Evolutionary conservation across 768 basidiomycete genomes (phyloP).

Genomic region (Calocybe gangraenosa): DNA sequence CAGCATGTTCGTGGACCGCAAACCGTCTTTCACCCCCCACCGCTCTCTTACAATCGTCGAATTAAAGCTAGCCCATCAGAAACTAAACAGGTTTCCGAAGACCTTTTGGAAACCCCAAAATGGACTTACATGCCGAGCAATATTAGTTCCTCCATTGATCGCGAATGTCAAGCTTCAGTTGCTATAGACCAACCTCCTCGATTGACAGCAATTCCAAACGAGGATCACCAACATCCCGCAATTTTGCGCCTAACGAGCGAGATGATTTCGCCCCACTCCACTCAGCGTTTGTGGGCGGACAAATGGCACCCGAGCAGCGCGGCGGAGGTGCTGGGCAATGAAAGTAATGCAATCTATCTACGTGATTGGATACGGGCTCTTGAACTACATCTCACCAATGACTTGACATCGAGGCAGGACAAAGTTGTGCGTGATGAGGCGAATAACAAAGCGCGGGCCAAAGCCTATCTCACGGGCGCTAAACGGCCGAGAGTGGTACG

Average conservation of each 20-base stretch:
- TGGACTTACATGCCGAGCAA: neutral
- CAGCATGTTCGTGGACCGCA: constrained; percentile 67
- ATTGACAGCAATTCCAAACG: constrained; percentile 24
- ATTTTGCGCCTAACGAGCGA: constrained; percentile 33
- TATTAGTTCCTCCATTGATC: neutral
- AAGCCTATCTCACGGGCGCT: constrained; percentile 27
- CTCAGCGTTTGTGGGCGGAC: constrained; percentile 60
- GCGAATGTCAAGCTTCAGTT: neutral
- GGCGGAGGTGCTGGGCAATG: constrained; percentile 76
- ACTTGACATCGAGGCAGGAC: constrained; percentile 3
- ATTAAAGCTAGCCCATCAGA: neutral
- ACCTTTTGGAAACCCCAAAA: neutral
- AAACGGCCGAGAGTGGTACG: constrained; percentile 64
- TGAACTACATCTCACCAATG: constrained; percentile 46
- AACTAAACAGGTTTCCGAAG: neutral
- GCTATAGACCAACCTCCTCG: constrained; percentile 10
- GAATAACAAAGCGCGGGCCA: constrained; percentile 21
- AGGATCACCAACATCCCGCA: constrained; percentile 44
- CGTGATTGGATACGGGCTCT: constrained; percentile 78
- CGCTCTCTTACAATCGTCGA: constrained; percentile 11
- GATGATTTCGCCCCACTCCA: constrained; percentile 9
- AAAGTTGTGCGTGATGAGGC: constrained; percentile 19
- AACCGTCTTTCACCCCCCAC: constrained; percentile 25
- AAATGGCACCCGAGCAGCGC: constrained; percentile 75
- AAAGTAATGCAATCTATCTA: constrained; percentile 62